These are phyloP conservation scores for Coemansia sp. DNA, from an alignment of 192 early-diverging fungal species.

Conservation along the genomic window DNA sequence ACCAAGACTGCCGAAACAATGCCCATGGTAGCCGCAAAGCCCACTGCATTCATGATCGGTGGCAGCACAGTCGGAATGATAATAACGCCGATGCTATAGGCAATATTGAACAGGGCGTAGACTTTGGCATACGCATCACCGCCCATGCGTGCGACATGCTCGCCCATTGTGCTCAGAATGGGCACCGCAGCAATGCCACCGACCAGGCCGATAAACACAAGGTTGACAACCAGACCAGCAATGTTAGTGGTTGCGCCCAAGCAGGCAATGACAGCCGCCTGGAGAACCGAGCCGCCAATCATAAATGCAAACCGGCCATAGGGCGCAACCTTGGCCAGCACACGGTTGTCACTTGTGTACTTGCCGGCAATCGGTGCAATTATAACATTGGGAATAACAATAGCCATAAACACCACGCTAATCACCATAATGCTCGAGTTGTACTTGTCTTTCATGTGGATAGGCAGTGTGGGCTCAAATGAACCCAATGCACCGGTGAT, in stretches of 20 bases:
- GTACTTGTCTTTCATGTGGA: slow-evolving; percentile 37
- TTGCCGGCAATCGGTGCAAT: slow-evolving; percentile 59
- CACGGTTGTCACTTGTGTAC: slow-evolving; percentile 32
- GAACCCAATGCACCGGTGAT: slow-evolving; percentile 37
- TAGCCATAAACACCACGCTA: slow-evolving; percentile 62
- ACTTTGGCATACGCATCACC: slow-evolving; percentile 60
- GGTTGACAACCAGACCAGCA: slow-evolving; percentile 39
- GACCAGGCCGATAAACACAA: slow-evolving; percentile 30
- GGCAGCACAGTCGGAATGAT: slow-evolving; percentile 68
- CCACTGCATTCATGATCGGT: slow-evolving; percentile 55
- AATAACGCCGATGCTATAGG: slow-evolving; percentile 74
- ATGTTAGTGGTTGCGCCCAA: slow-evolving; percentile 39
- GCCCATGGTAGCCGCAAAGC: slow-evolving; percentile 59
- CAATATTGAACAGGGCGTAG: slow-evolving; percentile 76
- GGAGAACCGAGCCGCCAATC: slow-evolving; percentile 24
- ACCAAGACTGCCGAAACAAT: slow-evolving; percentile 38
- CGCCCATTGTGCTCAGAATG: slow-evolving; percentile 67
- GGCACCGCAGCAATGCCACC: slow-evolving; percentile 56
- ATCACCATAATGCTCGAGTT: slow-evolving; percentile 24
- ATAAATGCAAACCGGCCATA: slow-evolving; percentile 48
- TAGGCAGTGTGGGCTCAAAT: slow-evolving; percentile 50
- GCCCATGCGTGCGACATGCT: slow-evolving; percentile 63
- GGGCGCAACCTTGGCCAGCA: slow-evolving; percentile 30
- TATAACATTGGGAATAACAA: slow-evolving; percentile 68
- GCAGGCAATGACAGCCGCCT: slow-evolving; percentile 52